Conservation (phyloP, 1,139 yeast species). For the Yamadazyma triangularis region DNA sequence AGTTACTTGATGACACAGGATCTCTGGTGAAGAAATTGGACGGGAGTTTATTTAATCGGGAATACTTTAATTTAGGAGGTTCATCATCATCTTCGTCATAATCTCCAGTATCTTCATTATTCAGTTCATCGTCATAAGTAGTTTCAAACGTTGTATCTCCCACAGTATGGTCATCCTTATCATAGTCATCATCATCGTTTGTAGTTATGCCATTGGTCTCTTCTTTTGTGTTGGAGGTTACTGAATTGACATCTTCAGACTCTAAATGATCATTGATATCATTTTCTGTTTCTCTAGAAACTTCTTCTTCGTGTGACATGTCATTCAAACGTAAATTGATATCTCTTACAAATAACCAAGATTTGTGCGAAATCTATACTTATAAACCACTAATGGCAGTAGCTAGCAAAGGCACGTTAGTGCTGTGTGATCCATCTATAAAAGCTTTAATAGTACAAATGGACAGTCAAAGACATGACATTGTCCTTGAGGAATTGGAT, state of each 20-base stretch:
- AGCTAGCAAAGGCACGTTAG: constrained; percentile 44
- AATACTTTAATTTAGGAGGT: constrained; percentile 75
- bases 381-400: constrained; percentile 29
- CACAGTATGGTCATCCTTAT: constrained; percentile 9
- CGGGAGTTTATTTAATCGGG: constrained; percentile 64
- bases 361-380: not conserved
- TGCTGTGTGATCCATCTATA: constrained; percentile 83
- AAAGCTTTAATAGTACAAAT: constrained; percentile 79
- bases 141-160: constrained; percentile 16
- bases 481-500: constrained; percentile 80
- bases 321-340: not conserved
- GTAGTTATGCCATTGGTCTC: too few species aligned
- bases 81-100: constrained; percentile 38
- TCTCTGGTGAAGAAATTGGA: constrained; percentile 65
- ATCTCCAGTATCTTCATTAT: constrained; percentile 3
- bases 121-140: constrained; percentile 11
- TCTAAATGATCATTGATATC: too few species aligned
- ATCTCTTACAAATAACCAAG: not conserved
- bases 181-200: constrained; percentile 3
- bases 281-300: too few species aligned
- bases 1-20: constrained; percentile 66
- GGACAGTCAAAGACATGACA: constrained; percentile 67
- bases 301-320: not conserved
- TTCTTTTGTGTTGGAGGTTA: too few species aligned
- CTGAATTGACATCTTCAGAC: too few species aligned